Percentiles rank a stretch among this genome's conserved stretches.
Evolutionary conservation across 2,329 filamentous ascomycete genomes (phyloP).

Genomic region (Apiospora hydei): DNA sequence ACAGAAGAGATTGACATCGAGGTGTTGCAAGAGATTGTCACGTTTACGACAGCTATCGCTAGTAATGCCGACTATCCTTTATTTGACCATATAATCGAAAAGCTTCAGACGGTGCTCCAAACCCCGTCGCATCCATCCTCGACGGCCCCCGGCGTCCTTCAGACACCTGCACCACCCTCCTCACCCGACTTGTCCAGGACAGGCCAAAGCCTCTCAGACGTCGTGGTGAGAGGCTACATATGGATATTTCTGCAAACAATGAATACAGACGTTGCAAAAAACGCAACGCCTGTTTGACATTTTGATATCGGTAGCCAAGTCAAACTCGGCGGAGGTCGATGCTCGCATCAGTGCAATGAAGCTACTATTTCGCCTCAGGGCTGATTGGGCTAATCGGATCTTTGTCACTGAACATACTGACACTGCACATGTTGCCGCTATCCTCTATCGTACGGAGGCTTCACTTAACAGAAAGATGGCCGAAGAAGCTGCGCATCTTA

Average conservation of each 20-base stretch:
- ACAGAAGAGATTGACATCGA: slow-evolving; percentile 68
- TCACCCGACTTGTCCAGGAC: slow-evolving; percentile 38
- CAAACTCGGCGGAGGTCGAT: slow-evolving; percentile 67
- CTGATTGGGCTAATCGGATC: slow-evolving; percentile 80
- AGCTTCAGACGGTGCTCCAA: slow-evolving; percentile 58
- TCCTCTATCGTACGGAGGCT: slow-evolving; percentile 70
- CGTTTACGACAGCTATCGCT: slow-evolving; percentile 70
- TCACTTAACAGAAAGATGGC: slow-evolving; percentile 58
- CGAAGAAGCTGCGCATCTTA: slow-evolving; percentile 57
- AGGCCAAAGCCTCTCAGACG: slow-evolving; percentile 69
- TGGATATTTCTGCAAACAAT: slow-evolving; percentile 79
- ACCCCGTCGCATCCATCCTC: slow-evolving; percentile 57
- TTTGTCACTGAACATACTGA: slow-evolving; percentile 76
- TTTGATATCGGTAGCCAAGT: slow-evolving; percentile 69
- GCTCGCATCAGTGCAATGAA: slow-evolving; percentile 79
- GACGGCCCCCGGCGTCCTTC: slow-evolving; percentile 39
- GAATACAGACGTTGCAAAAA: slow-evolving; percentile 72
- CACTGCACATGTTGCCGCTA: slow-evolving; percentile 74
- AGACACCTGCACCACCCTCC: slow-evolving; percentile 33
- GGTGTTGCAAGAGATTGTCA: slow-evolving; percentile 70
- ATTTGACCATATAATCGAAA: slow-evolving; percentile 65
- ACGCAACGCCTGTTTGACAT: slow-evolving; percentile 67
- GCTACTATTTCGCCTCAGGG: slow-evolving; percentile 81
- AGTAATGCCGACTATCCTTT: slow-evolving; percentile 63
- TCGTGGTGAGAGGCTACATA: slow-evolving; percentile 75